phyloP scores from a whole-genome alignment of 2,329 filamentous ascomycete species.

The Stachybotrys echinatus region DNA sequence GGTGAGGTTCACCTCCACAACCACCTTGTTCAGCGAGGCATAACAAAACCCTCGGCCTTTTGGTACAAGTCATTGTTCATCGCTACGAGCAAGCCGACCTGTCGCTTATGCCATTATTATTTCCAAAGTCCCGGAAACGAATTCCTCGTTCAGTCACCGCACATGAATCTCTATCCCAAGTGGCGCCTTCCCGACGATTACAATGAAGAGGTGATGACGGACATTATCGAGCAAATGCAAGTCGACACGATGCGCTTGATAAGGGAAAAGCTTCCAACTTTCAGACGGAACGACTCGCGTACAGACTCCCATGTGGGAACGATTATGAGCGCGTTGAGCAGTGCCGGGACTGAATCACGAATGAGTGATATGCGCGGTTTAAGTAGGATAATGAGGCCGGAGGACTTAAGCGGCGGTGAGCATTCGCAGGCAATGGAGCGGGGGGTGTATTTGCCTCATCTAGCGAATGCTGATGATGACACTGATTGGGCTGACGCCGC shows the following conservation, averaged over 20 bases:
- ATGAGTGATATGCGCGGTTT: no score
- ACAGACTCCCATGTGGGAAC: slow-evolving; percentile 4
- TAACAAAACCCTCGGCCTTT: slow-evolving; percentile 10
- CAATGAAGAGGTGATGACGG: slow-evolving; percentile 6
- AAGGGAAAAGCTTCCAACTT: slow-evolving; percentile 9
- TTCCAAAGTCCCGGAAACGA: slow-evolving; percentile 12
- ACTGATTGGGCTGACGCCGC: no score
- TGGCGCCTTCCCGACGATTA: slow-evolving; percentile 23
- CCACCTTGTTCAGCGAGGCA: slow-evolving; percentile 6
- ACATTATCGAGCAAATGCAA: slow-evolving; percentile 15
- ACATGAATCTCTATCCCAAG: slow-evolving; percentile 26
- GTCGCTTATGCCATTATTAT: slow-evolving; percentile 25
- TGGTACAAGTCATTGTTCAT: slow-evolving; percentile 24
- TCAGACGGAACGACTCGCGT: slow-evolving; percentile 5
- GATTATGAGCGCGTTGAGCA: no score
- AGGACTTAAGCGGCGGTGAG: no score
- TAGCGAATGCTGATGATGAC: no score
- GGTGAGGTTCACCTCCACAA: slow-evolving; percentile 21
- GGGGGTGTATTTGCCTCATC: no score
- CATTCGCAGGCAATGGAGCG: no score
- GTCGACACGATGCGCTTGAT: slow-evolving; percentile 15
- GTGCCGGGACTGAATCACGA: no score
- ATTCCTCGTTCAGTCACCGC: slow-evolving; percentile 16
- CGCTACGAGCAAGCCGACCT: slow-evolving; percentile 28
- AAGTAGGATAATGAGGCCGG: no score